These are phyloP conservation scores for Naganishia vishniacii DNA, from an alignment of 768 basidiomycete genomes.

Conservation along the genomic window DNA sequence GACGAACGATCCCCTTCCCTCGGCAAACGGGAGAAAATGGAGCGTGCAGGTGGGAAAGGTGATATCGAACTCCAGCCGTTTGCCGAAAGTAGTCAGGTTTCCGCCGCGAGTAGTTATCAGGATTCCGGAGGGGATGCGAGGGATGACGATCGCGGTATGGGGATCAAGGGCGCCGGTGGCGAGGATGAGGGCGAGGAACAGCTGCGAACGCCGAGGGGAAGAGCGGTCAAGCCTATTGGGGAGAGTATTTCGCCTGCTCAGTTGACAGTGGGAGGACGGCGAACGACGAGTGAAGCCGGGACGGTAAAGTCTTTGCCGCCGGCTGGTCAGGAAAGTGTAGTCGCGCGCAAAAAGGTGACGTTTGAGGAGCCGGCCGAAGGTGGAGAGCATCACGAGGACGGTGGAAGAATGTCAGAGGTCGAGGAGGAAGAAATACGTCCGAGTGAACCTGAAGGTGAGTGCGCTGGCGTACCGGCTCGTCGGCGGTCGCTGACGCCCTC, in stretches of 20 bases:
- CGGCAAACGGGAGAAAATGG: slow-evolving; percentile 12
- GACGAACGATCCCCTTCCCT: slow-evolving; percentile 10
- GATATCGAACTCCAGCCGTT: slow-evolving; percentile 30
- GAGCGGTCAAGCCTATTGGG: slow-evolving; percentile 10
- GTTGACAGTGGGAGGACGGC: too few relatives aligned
- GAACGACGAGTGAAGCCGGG: too few relatives aligned
- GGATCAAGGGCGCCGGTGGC: not conserved
- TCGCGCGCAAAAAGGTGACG: slow-evolving; percentile 37
- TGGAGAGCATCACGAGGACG: not conserved
- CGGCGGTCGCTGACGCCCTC: not conserved
- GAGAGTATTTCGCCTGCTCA: slow-evolving; percentile 1
- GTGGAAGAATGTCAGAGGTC: not conserved
- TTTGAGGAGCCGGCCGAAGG: slow-evolving; percentile 44
- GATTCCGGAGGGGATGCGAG: slow-evolving; percentile 8
- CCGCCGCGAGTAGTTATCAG: slow-evolving; percentile 23
- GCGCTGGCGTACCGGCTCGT: slow-evolving; percentile 22
- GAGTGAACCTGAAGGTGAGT: slow-evolving; percentile 23
- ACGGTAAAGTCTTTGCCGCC: not conserved
- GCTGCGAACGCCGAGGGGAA: slow-evolving; percentile 6
- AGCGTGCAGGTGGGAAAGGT: slow-evolving; percentile 20
- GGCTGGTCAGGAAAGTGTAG: not conserved
- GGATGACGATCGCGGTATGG: not conserved
- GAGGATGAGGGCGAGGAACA: slow-evolving; percentile 26
- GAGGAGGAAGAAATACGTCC: slow-evolving; percentile 18
- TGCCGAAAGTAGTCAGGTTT: slow-evolving; percentile 25